phyloP scores from a whole-genome alignment of 148 eudicot genomes.

The Rhododendron molle region DNA sequence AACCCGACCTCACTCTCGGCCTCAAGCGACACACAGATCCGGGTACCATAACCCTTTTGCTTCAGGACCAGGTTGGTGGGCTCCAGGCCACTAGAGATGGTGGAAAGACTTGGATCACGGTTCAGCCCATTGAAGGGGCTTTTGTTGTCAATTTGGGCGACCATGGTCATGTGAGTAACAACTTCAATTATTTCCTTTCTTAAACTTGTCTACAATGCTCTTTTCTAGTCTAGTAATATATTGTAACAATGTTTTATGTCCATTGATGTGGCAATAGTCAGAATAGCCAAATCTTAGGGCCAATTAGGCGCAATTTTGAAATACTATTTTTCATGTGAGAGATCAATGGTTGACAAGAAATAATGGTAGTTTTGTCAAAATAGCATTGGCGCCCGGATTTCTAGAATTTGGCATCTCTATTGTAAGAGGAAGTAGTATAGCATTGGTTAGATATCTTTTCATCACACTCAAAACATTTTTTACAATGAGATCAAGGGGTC shows the following conservation, averaged over 20 bases:
- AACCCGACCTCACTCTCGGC: constrained; percentile 85
- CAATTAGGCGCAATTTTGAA: neutral
- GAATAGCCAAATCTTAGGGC: neutral
- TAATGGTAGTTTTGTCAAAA: neutral
- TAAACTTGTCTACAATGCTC: neutral
- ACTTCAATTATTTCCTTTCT: constrained; percentile 14
- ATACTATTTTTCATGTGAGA: neutral
- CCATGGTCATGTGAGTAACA: constrained; percentile 56
- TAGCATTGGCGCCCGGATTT: neutral
- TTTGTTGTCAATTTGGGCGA: constrained; percentile 93
- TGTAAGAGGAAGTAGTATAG: neutral
- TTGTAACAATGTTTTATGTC: neutral
- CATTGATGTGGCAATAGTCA: neutral
- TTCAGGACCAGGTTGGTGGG: constrained; percentile 92
- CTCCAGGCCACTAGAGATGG: constrained; percentile 87
- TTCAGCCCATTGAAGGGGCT: constrained; percentile 82
- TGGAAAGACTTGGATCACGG: constrained; percentile 96
- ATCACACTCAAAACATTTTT: neutral
- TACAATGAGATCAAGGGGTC: neutral
- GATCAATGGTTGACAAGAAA: neutral
- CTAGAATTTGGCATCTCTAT: neutral
- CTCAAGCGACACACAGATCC: constrained; percentile 96
- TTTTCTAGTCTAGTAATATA: neutral
- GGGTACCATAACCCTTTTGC: constrained; percentile 81
- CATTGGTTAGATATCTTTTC: neutral